A percentile compares a stretch with the other conserved stretches of the same genome.
Conservation (phyloP, 176 grass and related monocot genomes). For the Hordeum marinum region DNA sequence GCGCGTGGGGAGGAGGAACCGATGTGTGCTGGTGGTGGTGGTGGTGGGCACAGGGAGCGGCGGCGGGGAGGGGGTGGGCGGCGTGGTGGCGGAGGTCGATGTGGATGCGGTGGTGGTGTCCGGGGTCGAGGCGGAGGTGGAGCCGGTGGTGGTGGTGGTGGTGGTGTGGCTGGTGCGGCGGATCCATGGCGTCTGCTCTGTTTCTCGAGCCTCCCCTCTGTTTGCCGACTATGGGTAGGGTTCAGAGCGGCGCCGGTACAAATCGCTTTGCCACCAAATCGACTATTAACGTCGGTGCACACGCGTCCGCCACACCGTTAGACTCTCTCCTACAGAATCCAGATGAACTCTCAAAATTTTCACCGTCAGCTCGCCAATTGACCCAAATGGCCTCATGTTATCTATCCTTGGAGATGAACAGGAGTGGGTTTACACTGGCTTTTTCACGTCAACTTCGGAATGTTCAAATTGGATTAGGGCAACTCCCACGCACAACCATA, state of each 20-base stretch:
- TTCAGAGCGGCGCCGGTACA: not conserved
- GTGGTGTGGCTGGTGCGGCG: not conserved
- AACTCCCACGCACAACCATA: too few relatives aligned
- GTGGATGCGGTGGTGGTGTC: conserved; percentile 33
- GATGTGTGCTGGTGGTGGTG: not conserved
- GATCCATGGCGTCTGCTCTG: conserved; percentile 17
- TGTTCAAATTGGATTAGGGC: too few relatives aligned
- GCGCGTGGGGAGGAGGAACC: not conserved
- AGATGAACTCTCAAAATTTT: too few relatives aligned
- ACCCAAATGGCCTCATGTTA: too few relatives aligned
- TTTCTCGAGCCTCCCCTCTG: not conserved
- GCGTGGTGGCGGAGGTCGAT: conserved; percentile 20
- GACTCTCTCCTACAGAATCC: too few relatives aligned
- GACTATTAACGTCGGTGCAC: too few relatives aligned
- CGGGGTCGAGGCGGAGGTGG: conserved; percentile 40
- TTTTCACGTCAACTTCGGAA: too few relatives aligned
- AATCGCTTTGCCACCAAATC: too few relatives aligned
- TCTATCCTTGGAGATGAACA: too few relatives aligned
- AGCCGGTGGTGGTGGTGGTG: conserved; percentile 31
- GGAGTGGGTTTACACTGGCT: too few relatives aligned
- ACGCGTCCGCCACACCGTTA: too few relatives aligned
- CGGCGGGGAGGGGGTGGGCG: not conserved
- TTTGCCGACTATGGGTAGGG: not conserved
- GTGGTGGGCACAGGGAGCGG: not conserved
- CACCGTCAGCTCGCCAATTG: too few relatives aligned